Evolutionary conservation across 805 yeast genomes (phyloP).

Genomic region (Peterozyma xylosa): DNA sequence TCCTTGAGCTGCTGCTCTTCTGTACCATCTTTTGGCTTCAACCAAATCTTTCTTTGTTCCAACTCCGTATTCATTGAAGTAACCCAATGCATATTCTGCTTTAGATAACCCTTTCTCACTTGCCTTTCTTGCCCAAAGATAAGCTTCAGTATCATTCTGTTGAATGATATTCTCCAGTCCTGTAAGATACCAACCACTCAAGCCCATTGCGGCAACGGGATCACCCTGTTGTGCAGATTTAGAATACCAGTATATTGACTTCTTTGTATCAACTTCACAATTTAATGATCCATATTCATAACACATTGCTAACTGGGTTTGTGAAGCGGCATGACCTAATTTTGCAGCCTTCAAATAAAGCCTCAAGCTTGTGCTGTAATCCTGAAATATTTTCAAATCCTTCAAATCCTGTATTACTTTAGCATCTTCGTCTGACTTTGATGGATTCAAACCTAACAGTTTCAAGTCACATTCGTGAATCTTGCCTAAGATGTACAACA

Average conservation of each 20-base stretch:
- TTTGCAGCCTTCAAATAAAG: constrained; percentile 54
- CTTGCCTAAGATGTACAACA: constrained; percentile 26
- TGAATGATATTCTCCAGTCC: constrained; percentile 51
- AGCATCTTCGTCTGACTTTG: constrained; percentile 16
- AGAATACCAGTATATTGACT: constrained; percentile 69
- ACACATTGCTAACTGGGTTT: constrained; percentile 62
- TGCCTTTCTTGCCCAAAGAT: constrained; percentile 57
- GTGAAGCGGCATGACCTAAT: constrained; percentile 57
- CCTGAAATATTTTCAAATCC: constrained; percentile 20
- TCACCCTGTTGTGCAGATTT: constrained; percentile 60
- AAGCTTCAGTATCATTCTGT: constrained; percentile 58
- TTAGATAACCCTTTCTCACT: constrained; percentile 51
- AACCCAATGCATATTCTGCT: constrained; percentile 65
- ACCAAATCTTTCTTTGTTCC: constrained; percentile 37
- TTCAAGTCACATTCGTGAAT: constrained; percentile 25
- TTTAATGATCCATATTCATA: constrained; percentile 63
- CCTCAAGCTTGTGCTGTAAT: constrained; percentile 35
- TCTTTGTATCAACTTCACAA: constrained; percentile 42
- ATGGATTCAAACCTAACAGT: constrained; percentile 18
- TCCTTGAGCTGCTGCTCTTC: constrained; percentile 54
- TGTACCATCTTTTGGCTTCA: constrained; percentile 42
- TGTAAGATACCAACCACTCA: constrained; percentile 72
- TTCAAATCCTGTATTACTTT: constrained; percentile 25
- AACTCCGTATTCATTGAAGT: constrained; percentile 60
- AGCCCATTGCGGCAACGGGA: constrained; percentile 61